phyloP scores from a whole-genome alignment of 257 asterid species.

The Solanum lycopersicoides region DNA sequence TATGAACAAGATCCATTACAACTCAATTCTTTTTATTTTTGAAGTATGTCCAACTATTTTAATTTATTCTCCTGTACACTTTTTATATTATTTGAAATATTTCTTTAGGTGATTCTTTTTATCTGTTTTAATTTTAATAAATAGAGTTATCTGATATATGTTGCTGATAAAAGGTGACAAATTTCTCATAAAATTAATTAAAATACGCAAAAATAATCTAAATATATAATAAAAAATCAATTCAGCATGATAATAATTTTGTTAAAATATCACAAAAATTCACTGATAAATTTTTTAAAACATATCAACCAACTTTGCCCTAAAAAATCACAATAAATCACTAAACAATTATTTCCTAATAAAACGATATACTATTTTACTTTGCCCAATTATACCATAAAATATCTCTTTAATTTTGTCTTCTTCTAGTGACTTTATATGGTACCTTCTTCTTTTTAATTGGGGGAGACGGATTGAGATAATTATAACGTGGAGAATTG shows the following conservation, averaged over 20 bases:
- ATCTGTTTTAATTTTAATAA: too few relatives aligned
- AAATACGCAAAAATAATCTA: too few relatives aligned
- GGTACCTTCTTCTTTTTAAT: not conserved
- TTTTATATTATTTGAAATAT: not conserved
- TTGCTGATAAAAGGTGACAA: accelerated
- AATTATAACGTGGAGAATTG: not conserved
- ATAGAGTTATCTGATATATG: too few relatives aligned
- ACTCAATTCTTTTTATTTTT: not conserved
- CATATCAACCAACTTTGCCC: not conserved
- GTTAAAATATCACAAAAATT: not conserved
- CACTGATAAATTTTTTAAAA: not conserved
- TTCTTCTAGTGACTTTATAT: not conserved
- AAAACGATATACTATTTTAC: not conserved
- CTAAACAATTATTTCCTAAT: not conserved
- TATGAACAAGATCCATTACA: not conserved
- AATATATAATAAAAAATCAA: too few relatives aligned
- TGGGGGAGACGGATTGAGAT: not conserved
- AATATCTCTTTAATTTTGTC: not conserved
- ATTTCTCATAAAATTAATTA: too few relatives aligned
- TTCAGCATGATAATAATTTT: not conserved
- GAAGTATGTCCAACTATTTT: not conserved
- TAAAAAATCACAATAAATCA: not conserved
- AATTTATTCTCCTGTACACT: not conserved
- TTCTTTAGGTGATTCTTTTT: not conserved
- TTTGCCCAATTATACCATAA: not conserved